These are phyloP conservation scores for Fusarium napiforme DNA, from an alignment of 2,329 filamentous ascomycete species.

Conservation along the genomic window DNA sequence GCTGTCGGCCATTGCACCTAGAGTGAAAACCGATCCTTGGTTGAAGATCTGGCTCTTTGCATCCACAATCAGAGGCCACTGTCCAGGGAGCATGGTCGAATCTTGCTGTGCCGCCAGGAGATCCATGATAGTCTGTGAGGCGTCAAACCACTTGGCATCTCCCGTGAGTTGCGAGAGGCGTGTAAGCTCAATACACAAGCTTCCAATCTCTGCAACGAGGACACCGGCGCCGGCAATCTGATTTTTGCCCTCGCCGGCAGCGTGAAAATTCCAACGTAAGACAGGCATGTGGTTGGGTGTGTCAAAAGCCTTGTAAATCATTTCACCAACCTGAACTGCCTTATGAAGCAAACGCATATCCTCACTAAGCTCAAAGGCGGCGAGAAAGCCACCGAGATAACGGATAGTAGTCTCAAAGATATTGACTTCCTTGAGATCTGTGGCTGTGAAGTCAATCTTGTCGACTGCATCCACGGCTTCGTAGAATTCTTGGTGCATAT, in stretches of 20 bases:
- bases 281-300: conserved; percentile 74
- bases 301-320: conserved; percentile 74
- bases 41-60: conserved; percentile 41
- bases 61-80: conserved; percentile 69
- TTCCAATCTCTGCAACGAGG: conserved; percentile 65
- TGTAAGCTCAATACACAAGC: conserved; percentile 78
- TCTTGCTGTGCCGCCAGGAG: conserved; percentile 73
- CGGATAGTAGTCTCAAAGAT: conserved; percentile 78
- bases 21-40: conserved; percentile 53
- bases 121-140: conserved; percentile 74
- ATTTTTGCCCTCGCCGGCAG: conserved; percentile 48
- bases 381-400: conserved; percentile 75
- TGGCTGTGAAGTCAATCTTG: conserved; percentile 69
- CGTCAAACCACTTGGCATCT: conserved; percentile 79
- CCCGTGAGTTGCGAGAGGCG: conserved; percentile 78
- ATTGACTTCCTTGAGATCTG: conserved; percentile 62
- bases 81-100: conserved; percentile 73
- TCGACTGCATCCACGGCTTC: conserved; percentile 69
- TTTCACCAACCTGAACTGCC: conserved; percentile 70
- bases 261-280: conserved; percentile 58
- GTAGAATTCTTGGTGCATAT: conserved; percentile 71
- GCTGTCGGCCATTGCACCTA: conserved; percentile 62
- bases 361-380: conserved; percentile 75
- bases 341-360: conserved; percentile 68
- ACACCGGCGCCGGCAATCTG: conserved; percentile 50